Conservation (phyloP, 257 asterid genomes). For the Solanum gandarillasii region DNA sequence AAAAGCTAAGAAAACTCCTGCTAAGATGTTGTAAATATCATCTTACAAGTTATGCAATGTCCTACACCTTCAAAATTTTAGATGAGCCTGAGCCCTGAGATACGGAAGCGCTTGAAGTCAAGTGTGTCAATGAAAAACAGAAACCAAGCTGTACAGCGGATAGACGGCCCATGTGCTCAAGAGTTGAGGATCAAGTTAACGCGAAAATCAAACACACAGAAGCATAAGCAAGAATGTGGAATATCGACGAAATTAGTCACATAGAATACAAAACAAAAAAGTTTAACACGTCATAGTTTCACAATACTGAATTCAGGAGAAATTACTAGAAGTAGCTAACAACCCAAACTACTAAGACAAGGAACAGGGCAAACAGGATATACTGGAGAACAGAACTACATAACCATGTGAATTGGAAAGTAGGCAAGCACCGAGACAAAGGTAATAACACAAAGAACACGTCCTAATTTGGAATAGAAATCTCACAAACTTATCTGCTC, state of each 20-base stretch:
- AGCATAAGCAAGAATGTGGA: background rate
- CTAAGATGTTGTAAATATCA: background rate
- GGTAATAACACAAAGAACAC: background rate
- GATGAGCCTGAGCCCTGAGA: background rate
- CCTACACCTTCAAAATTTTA: background rate
- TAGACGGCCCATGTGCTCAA: background rate
- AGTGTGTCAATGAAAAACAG: background rate
- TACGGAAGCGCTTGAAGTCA: background rate
- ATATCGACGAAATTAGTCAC: conserved; percentile 16
- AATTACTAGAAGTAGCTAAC: conserved; percentile 11
- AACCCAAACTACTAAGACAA: conserved; percentile 10
- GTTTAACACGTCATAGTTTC: conserved; percentile 10
- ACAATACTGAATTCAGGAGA: conserved; percentile 7
- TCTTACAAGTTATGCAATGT: background rate
- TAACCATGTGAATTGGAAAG: background rate
- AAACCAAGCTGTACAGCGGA: background rate
- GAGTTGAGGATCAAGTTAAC: background rate
- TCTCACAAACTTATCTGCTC: conserved; percentile 30
- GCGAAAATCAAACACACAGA: background rate
- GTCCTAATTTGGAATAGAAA: conserved; percentile 28
- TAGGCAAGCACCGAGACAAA: background rate
- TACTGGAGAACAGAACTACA: conserved; percentile 13
- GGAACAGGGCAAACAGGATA: conserved; percentile 18
- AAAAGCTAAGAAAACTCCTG: background rate
- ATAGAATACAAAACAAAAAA: conserved; percentile 3